phyloP scores from a whole-genome alignment of 2,329 filamentous ascomycete species.

The Pestalotiopsis sp. region DNA sequence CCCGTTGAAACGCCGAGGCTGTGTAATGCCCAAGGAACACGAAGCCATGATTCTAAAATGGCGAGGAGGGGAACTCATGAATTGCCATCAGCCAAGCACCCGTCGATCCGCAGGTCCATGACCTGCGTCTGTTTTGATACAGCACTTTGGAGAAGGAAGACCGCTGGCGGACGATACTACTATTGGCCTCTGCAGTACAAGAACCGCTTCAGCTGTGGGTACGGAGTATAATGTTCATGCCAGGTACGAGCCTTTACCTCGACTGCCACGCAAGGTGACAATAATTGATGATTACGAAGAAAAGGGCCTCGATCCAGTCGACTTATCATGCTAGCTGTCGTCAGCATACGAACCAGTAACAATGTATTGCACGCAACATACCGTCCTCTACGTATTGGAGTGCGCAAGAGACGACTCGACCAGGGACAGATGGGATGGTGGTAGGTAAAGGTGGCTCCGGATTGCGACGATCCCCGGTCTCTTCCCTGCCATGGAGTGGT shows the following conservation, averaged over 20 bases:
- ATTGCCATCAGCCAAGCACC: background rate
- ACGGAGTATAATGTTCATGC: background rate
- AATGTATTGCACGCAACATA: too few relatives aligned
- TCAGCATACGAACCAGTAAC: too few relatives aligned
- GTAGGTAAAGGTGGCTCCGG: background rate
- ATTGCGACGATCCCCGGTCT: background rate
- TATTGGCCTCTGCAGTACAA: too few relatives aligned
- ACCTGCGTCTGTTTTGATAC: too few relatives aligned
- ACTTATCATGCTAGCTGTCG: background rate
- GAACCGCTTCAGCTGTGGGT: too few relatives aligned
- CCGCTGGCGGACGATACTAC: too few relatives aligned
- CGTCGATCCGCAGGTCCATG: background rate
- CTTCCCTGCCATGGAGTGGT: background rate
- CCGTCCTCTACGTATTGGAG: background rate
- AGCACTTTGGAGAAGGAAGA: too few relatives aligned
- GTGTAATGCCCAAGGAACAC: background rate
- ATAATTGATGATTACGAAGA: background rate
- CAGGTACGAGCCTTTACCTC: background rate
- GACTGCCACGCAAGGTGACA: background rate
- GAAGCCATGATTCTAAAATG: background rate
- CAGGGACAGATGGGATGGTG: slow-evolving; percentile 1
- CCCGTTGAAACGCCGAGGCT: slow-evolving; percentile 12
- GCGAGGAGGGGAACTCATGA: background rate
- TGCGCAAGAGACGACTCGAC: background rate
- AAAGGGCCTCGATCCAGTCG: background rate